Base-by-base conservation (phyloP, 225 moss, liverwort and hornwort species). In the Polytrichum commune region DNA sequence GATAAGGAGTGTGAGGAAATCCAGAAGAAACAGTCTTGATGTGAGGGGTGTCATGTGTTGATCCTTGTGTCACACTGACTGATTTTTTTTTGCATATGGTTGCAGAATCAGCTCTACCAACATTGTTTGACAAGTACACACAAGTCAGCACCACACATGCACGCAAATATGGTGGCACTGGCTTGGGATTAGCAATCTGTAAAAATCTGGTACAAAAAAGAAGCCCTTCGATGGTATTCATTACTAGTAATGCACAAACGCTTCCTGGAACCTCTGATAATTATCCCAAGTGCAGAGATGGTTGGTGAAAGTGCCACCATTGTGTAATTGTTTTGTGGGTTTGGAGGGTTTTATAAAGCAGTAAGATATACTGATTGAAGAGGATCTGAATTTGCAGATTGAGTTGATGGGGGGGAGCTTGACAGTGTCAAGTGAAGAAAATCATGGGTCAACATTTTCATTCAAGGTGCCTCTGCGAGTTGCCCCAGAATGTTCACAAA, bases 161-260 rank as follows among this genome's bases (percentile, higher is more conserved):
- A 30, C 82, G 93, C 60, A 90, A 94, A 75, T 94, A 94, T 58
- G 93, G 93, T 25, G 93, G 93, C 46, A 94, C 93, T 26, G 93
- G 93, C 61, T 77, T 94, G 72, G 93, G 93, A 61, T 76, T 94
- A 64, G 93, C 93, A 35, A 94, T 94, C 53, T 94, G 93, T 85
- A 94, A 94, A 77, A 90, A 94, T 58, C 73, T 94, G 90, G 93
- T 94, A 81, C 53, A 64, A 46, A 73, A 56, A 46, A 4, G 1
- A 4, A 46, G 46, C 13, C 46, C 13, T 46, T 46, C 13, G 46
- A 46, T 38, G 38, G 38, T 3, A 2, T 13, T 4, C 38, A 3
- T 38, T 38, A 10, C 38, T 38, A 38, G 38, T 38, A 38, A 38
- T 2, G 13, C 13, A 13, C 38, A 38, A 13, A 38, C 13, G 16